Evolutionary conservation across 108 stramenopile genomes (phyloP), one percentile per base, ranked within the genome.

Genomic region (Cylindrotheca closterium): DNA sequence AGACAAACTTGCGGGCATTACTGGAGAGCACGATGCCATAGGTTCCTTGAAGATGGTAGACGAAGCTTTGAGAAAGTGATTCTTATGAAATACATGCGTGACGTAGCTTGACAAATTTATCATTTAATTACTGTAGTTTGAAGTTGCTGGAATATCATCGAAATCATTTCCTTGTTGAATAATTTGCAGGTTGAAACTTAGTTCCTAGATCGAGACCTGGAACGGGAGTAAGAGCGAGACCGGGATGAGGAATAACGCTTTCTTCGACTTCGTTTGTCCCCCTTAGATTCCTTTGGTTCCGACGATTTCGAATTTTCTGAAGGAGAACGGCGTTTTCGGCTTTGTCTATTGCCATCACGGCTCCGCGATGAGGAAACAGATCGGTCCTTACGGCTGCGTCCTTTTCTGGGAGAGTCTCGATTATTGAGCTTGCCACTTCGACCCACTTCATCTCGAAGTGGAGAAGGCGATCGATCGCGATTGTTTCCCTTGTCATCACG

Each of bases 21-120:
- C 66, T 58, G 58, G 60, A 12, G 82, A 87, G 32, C 85, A 92
- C 58, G 91, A 92, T 75, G 91, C 87, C 0, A 79, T 92, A 28
- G 86, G 72, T 7, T 83, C 91, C 4, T 61, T 88, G 34, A 66
- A 83, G 30, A 49, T 86, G 19, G 75, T 85, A 21, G 61, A 83
- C 65, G 56, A 77, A 52, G 77, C 78, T 15, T 60, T 84, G 15
- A n/a, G n/a, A n/a, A n/a, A n/a, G n/a, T n/a, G n/a, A n/a, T n/a
- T n/a, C n/a, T n/a, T n/a, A n/a, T n/a, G n/a, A n/a, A n/a, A n/a
- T n/a, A n/a, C n/a, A n/a, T n/a, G n/a, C n/a, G n/a, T n/a, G n/a
- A n/a, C n/a, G n/a, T n/a, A n/a, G n/a, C n/a, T n/a, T n/a, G n/a
- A n/a, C n/a, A n/a, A n/a, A n/a, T n/a, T n/a, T n/a, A n/a, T n/a